Percentiles rank a stretch among this genome's conserved stretches.
These are phyloP conservation scores for Populus hybrid DNA, from an alignment of 441 rosid genomes.

Conservation along the genomic window DNA sequence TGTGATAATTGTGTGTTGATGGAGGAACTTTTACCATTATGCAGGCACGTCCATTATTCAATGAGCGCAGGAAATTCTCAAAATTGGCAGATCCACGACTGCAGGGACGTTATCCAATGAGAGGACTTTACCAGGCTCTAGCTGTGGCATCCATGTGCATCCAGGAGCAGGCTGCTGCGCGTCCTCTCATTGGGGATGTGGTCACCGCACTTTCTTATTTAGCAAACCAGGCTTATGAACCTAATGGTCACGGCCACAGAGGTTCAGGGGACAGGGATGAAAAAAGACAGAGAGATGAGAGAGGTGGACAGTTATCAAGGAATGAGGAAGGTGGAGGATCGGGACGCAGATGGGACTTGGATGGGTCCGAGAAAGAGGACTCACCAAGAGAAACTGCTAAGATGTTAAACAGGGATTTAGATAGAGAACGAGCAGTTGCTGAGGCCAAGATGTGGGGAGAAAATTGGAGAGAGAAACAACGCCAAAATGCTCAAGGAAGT, in stretches of 20 bases:
- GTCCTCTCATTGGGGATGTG: slow-evolving; percentile 90
- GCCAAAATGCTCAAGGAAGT: slow-evolving; percentile 75
- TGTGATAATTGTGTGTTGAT: slow-evolving; percentile 6
- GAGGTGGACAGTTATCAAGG: slow-evolving; percentile 54
- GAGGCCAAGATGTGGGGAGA: slow-evolving; percentile 99
- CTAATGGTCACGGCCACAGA: slow-evolving; percentile 38
- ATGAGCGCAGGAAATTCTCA: slow-evolving; percentile 71
- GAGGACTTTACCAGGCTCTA: slow-evolving; percentile 90
- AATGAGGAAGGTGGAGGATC: slow-evolving; percentile 63
- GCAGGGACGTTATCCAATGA: slow-evolving; percentile 75
- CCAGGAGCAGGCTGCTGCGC: slow-evolving; percentile 92
- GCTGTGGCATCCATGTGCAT: slow-evolving; percentile 99
- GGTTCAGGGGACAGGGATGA: slow-evolving; percentile 51
- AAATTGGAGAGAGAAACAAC: slow-evolving; percentile 82
- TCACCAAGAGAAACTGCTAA: slow-evolving; percentile 75
- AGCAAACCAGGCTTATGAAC: slow-evolving; percentile 81
- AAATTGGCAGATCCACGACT: slow-evolving; percentile 79
- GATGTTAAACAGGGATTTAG: slow-evolving; percentile 63
- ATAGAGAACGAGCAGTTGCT: slow-evolving; percentile 89
- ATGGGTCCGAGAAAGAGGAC: slow-evolving; percentile 83
- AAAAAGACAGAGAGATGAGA: slow-evolving; percentile 53
- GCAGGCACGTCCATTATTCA: slow-evolving; percentile 90
- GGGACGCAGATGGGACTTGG: slow-evolving; percentile 66
- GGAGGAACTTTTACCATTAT: slow-evolving; percentile 19
- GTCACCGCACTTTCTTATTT: slow-evolving; percentile 93